Percentiles rank a stretch among this genome's conserved stretches.
Conservation (phyloP, 371 early-diverging fungal species). For the Dichotomocladium elegans region DNA sequence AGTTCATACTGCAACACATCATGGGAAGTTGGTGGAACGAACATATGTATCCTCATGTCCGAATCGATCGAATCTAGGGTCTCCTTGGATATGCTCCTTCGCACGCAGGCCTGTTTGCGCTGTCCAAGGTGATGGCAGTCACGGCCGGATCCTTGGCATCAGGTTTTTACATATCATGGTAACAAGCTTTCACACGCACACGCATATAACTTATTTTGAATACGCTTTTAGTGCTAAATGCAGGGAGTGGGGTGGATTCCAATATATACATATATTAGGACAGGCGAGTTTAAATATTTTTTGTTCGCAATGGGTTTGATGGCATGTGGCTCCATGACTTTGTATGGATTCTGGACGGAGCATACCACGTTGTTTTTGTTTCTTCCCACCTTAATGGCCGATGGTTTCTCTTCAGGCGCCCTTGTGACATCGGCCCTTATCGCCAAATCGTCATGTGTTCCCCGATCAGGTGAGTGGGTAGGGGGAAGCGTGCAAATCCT, state of each 20-base stretch:
- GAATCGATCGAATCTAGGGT: not conserved
- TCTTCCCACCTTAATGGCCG: constrained; percentile 20
- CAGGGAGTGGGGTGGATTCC: too few relatives aligned
- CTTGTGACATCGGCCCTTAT: constrained; percentile 40
- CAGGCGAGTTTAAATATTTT: constrained; percentile 29
- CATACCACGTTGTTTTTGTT: constrained; percentile 16
- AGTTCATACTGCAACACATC: too few relatives aligned
- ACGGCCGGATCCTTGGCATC: constrained; percentile 32
- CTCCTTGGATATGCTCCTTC: constrained; percentile 31
- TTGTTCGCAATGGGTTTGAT: constrained; percentile 14
- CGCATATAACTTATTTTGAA: too few relatives aligned
- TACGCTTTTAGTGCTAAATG: too few relatives aligned
- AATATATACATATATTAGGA: too few relatives aligned
- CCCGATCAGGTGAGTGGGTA: constrained; percentile 30
- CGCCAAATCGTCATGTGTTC: constrained; percentile 44
- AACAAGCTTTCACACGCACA: too few relatives aligned
- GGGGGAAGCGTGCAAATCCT: too few relatives aligned
- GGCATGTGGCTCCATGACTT: constrained; percentile 14
- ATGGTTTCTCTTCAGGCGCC: constrained; percentile 40
- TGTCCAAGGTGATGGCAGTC: constrained; percentile 28
- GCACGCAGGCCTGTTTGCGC: constrained; percentile 29
- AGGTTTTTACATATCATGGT: constrained; percentile 41
- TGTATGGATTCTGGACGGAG: constrained; percentile 18
- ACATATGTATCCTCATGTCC: too few relatives aligned
- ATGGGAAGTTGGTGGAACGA: not conserved